phyloP scores from a whole-genome alignment of 805 yeast genomes.

The Lipomyces mesembrius region DNA sequence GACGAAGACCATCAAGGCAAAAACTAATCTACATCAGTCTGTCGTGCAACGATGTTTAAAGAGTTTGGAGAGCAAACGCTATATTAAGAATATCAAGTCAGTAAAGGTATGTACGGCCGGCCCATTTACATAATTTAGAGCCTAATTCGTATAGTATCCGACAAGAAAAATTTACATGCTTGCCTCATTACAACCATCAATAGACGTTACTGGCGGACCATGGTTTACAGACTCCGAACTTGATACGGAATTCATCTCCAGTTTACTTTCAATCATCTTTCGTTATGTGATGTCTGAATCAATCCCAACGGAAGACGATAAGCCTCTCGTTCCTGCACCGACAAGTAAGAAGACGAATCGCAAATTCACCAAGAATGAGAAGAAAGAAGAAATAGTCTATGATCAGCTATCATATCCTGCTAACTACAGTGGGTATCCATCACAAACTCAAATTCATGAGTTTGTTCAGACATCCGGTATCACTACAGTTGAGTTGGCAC shows the following conservation, averaged over 20 bases:
- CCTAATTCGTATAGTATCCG: constrained; percentile 55
- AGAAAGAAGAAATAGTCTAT: constrained; percentile 42
- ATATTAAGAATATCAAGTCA: constrained; percentile 84
- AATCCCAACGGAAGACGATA: constrained; percentile 55
- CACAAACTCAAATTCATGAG: constrained; percentile 71
- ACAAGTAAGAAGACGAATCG: constrained; percentile 13
- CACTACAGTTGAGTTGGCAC: constrained; percentile 77
- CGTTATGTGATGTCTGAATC: constrained; percentile 76
- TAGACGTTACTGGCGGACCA: constrained; percentile 97
- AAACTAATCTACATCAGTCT: constrained; percentile 84
- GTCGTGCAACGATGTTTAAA: constrained; percentile 79
- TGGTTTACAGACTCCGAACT: constrained; percentile 97
- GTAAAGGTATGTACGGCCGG: constrained; percentile 57
- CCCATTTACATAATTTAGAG: not conserved
- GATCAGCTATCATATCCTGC: constrained; percentile 60
- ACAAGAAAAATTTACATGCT: constrained; percentile 96
- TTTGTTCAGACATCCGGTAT: constrained; percentile 75
- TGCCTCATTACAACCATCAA: constrained; percentile 88
- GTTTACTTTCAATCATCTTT: constrained; percentile 84
- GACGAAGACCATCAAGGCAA: constrained; percentile 85
- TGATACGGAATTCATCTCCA: constrained; percentile 90
- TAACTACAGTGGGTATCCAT: constrained; percentile 65
- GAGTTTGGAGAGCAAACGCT: constrained; percentile 72
- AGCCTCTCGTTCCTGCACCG: not conserved
- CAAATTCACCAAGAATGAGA: constrained; percentile 4